Conservation (phyloP, 495 filamentous ascomycete species). For the Pyrenula massariospora region DNA sequence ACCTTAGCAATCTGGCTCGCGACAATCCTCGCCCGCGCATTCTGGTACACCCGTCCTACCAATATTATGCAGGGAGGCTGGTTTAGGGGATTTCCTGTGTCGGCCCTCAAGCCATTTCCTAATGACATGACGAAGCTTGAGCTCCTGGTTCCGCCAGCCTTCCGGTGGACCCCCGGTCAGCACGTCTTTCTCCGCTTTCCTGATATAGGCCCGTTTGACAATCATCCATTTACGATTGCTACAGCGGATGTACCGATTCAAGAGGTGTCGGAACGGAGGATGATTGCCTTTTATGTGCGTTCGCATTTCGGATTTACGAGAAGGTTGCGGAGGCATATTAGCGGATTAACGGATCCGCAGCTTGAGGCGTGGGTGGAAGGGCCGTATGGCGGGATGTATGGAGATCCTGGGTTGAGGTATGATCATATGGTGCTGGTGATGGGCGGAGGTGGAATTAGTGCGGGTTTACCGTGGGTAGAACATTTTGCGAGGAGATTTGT, state of each 20-base stretch:
- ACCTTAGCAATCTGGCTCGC: conserved; percentile 12
- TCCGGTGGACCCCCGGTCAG: conserved; percentile 8
- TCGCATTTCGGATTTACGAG: conserved; percentile 10
- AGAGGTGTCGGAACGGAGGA: background rate
- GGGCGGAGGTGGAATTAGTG: conserved; percentile 14
- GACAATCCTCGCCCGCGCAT: conserved; percentile 6
- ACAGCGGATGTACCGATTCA: conserved; percentile 1
- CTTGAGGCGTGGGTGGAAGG: conserved; percentile 10
- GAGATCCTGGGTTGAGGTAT: conserved; percentile 2
- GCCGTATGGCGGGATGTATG: conserved; percentile 9
- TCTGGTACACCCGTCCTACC: conserved; percentile 5
- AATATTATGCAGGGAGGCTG: conserved; percentile 7
- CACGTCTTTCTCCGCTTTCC: conserved; percentile 15
- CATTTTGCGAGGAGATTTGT: conserved; percentile 1
- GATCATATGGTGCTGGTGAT: conserved; percentile 12
- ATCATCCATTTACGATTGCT: conserved; percentile 18
- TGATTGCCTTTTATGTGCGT: conserved; percentile 8
- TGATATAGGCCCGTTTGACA: conserved; percentile 6
- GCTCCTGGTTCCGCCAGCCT: conserved; percentile 4
- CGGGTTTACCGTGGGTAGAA: conserved; percentile 10
- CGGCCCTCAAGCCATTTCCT: background rate
- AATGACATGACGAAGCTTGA: conserved; percentile 8
- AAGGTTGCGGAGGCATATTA: background rate
- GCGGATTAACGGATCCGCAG: background rate
- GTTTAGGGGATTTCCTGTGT: background rate